Base-by-base conservation (phyloP, 164 flowering plant genomes). In the Tinospora cordifolia region DNA sequence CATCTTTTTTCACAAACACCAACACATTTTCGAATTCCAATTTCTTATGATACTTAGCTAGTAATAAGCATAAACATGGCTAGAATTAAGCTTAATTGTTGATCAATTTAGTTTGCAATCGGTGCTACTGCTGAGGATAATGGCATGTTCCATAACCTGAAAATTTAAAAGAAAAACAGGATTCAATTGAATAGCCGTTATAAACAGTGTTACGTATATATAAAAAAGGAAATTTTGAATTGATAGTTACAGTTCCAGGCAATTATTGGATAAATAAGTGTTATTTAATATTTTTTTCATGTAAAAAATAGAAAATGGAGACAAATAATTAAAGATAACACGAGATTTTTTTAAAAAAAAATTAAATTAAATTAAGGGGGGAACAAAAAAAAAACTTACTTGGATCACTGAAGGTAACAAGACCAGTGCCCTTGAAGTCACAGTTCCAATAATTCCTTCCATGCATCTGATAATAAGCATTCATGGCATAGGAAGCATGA, bases 391-490 rank as follows among this genome's bases (percentile, higher is more conserved):
- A 22, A 25, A 3, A 75, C 87, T 81, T 79, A 87, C 93, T 87
- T 46, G 93, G 90, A 77, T 89, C 90, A 58, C 79, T 80, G 79
- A 85, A 86, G 68, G 91, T 86, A 26, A 84, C 87, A 47, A 88
- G 83, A 0, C 86, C 93, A 65, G 84, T 80, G 71, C 87, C 88
- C 69, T 84, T 85, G 82, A 89, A 89, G 36, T 86, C 86, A 70
- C 91, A 86, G 75, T 86, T 86, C 88, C 90, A 86, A 67, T 87
- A 84, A 68, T 86, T 89, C 77, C 89, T 80, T 36, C 90, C 90
- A 74, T 87, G 88, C 89, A 84, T 86, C 75, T 87, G 89, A 59
- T 87, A 87, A 51, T 89, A 88, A 6, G 77, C 79, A 80, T 88
- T 88, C 89, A 88, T 85, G 70, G 89, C 90, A 64, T 78, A 87